A percentile compares a stretch with the other conserved stretches of the same genome.
Evolutionary conservation across 257 asterid genomes (phyloP).

Genomic region (Capsicum baccatum): DNA sequence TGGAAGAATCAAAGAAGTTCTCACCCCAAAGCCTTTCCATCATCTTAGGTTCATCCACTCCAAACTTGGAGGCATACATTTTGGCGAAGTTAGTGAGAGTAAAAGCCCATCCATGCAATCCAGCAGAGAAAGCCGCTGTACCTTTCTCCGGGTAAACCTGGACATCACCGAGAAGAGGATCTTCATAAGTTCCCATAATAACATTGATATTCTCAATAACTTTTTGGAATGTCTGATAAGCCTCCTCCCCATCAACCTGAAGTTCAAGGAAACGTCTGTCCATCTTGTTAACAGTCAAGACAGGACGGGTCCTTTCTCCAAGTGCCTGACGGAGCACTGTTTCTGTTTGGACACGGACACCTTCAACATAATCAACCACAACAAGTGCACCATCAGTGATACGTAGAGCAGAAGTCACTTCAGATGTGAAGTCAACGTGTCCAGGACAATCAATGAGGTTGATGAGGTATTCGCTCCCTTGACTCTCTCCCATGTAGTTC

Average conservation of each 20-base stretch:
- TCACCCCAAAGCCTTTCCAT: slow-evolving; percentile 60
- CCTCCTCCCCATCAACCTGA: slow-evolving; percentile 53
- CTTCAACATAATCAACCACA: slow-evolving; percentile 51
- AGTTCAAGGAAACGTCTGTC: slow-evolving; percentile 55
- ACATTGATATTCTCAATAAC: slow-evolving; percentile 50
- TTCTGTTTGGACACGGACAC: slow-evolving; percentile 53
- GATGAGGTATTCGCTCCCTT: slow-evolving; percentile 50
- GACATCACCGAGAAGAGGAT: slow-evolving; percentile 52
- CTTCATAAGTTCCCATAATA: slow-evolving; percentile 51
- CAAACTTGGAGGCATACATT: slow-evolving; percentile 51
- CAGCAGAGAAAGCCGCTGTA: slow-evolving; percentile 54
- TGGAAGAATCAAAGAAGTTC: slow-evolving; percentile 46
- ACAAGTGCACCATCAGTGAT: slow-evolving; percentile 55
- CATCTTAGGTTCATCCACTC: slow-evolving; percentile 47
- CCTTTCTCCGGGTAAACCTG: slow-evolving; percentile 52
- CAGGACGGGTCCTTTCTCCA: slow-evolving; percentile 55
- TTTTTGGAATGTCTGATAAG: slow-evolving; percentile 45
- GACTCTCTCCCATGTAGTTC: slow-evolving; percentile 41
- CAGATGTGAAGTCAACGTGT: slow-evolving; percentile 53
- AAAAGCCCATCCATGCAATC: slow-evolving; percentile 53
- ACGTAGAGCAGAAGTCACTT: slow-evolving; percentile 55
- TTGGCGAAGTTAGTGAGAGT: slow-evolving; percentile 48
- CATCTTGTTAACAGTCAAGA: slow-evolving; percentile 52
- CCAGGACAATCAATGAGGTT: slow-evolving; percentile 53
- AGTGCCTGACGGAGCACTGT: slow-evolving; percentile 53